Evolutionary conservation across 176 grass and related monocot genomes (phyloP), one percentile per base, ranked within the genome.

Genomic region (Puya raimondii): DNA sequence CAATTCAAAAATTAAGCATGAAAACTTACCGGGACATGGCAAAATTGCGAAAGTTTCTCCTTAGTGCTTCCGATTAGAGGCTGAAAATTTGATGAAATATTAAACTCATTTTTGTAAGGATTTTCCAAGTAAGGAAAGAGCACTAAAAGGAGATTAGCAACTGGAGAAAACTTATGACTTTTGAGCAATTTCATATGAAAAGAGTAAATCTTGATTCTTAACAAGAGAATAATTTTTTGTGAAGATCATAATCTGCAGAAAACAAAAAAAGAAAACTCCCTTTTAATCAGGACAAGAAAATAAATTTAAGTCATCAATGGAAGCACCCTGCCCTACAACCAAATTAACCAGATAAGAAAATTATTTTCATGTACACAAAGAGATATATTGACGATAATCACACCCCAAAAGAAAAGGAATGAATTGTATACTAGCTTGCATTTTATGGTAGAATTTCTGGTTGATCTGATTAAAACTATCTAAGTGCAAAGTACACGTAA

Each of bases 11-110:
- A 70, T 15, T 17, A 57, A 71, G 66, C 17, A 75, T 11, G 65
- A 71, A 66, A 76, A 20, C 89, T 79, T 83, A 97, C 94, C 72
- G 94, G 86, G 4, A 97, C 94, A 85, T 97, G 94, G 69, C 94
- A 97, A 77, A 97, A 97, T 79, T 97, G 89, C 54, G 89, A 97
- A 76, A 97, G 94, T 77, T 97, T 97, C 64, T 90, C 86, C 66
- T 90, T 97, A 4, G 88, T 88, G 15, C 71, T 90, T 69, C 81
- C 89, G 26, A 79, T 77, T 85, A 97, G 75, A 68, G 94, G 89
- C 94, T 97, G 82, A 80, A 82, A 77, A 51, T 74, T 42, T 67
- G 8, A 88, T 18, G 65, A 49, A 78, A 67, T 65, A 47, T 58
- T 26, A 79, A 2, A 13, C 48, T 61, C 16, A 61, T 11, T n/a